Evolutionary conservation across 2,329 filamentous ascomycete species (phyloP).

Genomic region (Venturia oleaginea): DNA sequence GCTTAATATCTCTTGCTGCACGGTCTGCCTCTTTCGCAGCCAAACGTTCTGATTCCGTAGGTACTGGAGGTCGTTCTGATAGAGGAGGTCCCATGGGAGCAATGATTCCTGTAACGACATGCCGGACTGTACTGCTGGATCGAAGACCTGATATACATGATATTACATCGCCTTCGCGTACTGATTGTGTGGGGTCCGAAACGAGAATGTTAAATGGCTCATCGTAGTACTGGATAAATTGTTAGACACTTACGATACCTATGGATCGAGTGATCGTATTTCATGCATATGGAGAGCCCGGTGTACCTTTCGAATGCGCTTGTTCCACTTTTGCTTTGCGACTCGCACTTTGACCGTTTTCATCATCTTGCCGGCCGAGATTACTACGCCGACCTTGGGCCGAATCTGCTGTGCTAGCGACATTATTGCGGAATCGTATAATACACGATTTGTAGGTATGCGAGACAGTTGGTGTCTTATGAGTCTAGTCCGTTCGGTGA

Average conservation of each 20-base stretch:
- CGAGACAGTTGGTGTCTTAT: not conserved
- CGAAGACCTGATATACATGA: slow-evolving; percentile 59
- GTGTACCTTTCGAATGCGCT: slow-evolving; percentile 59
- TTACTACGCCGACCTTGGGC: slow-evolving; percentile 52
- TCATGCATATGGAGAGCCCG: not conserved
- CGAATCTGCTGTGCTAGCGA: slow-evolving; percentile 4
- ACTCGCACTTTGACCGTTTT: slow-evolving; percentile 73
- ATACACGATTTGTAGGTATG: not conserved
- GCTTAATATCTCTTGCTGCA: slow-evolving; percentile 48
- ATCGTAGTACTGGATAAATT: slow-evolving; percentile 50
- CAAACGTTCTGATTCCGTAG: slow-evolving; percentile 53
- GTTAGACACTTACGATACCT: not conserved
- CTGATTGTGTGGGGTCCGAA: slow-evolving; percentile 67
- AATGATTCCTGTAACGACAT: slow-evolving; percentile 67
- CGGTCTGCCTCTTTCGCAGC: slow-evolving; percentile 46
- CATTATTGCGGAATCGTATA: not conserved
- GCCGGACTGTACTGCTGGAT: slow-evolving; percentile 57
- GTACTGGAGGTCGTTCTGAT: slow-evolving; percentile 55
- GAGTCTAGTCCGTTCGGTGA: not conserved
- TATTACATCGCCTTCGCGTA: slow-evolving; percentile 66
- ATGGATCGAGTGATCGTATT: not conserved
- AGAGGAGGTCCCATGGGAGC: slow-evolving; percentile 59
- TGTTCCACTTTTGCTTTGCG: slow-evolving; percentile 63
- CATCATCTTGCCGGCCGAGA: slow-evolving; percentile 67
- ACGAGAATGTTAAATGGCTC: slow-evolving; percentile 58